Conservation (phyloP, 805 yeast genomes). For the Tetrapisispora namnaoensis region DNA sequence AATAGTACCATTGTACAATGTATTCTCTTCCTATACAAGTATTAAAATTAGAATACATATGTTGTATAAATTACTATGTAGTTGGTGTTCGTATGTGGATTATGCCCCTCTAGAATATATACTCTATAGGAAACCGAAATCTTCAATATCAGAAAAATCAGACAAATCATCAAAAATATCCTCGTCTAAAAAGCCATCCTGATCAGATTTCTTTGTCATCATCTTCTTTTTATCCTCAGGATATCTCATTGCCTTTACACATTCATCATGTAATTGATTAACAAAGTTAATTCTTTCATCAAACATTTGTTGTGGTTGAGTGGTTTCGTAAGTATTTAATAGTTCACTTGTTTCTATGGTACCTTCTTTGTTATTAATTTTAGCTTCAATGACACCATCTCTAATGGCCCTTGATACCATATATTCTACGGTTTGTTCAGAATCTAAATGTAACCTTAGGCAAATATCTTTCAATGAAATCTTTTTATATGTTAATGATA, state of each 20-base stretch:
- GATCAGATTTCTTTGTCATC: constrained; percentile 11
- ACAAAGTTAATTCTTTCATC: constrained; percentile 93
- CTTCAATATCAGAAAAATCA: constrained; percentile 29
- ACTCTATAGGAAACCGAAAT: constrained; percentile 19
- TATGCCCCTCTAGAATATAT: neutral
- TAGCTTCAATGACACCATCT: constrained; percentile 95
- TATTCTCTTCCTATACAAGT: neutral
- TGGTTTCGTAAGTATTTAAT: constrained; percentile 77
- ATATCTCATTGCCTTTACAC: constrained; percentile 91
- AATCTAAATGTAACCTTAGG: constrained; percentile 79
- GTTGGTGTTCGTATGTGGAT: neutral
- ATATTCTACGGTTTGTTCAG: constrained; percentile 93
- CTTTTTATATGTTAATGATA: constrained; percentile 80
- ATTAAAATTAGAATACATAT: neutral
- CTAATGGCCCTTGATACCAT: constrained; percentile 94
- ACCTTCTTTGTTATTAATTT: constrained; percentile 81
- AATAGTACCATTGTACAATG: neutral
- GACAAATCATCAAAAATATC: constrained; percentile 23
- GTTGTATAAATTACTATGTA: neutral
- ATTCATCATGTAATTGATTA: constrained; percentile 79
- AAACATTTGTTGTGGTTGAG: constrained; percentile 75
- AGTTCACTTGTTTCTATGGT: constrained; percentile 86
- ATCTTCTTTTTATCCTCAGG: constrained; percentile 37
- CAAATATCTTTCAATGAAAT: constrained; percentile 92
- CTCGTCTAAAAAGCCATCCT: constrained; percentile 17